phyloP scores from a whole-genome alignment of 768 basidiomycete species.

The Kwoniella botswanensis region DNA sequence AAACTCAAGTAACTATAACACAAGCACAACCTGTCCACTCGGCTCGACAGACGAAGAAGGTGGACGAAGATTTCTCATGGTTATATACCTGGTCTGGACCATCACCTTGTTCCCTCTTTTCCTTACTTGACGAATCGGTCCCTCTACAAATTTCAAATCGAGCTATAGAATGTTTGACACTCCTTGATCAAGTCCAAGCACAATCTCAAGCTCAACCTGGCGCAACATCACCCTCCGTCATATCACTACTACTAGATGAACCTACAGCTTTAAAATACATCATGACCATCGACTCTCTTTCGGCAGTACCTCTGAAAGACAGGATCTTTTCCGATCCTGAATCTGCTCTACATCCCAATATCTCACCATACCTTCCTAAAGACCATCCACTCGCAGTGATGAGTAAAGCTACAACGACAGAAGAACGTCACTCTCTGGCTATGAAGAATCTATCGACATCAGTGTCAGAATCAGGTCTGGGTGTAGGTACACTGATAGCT shows the following conservation, averaged over 20 bases:
- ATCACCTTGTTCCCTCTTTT: slow-evolving; percentile 21
- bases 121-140: slow-evolving; percentile 9
- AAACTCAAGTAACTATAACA: too few relatives aligned
- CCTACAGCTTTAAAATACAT: background rate
- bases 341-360: slow-evolving; percentile 27
- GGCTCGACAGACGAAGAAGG: background rate
- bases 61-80: slow-evolving; percentile 27
- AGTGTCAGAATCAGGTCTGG: background rate
- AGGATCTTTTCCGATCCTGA: slow-evolving; percentile 16
- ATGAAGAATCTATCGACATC: slow-evolving; percentile 26
- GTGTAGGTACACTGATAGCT: slow-evolving; percentile 16
- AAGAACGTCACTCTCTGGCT: slow-evolving; percentile 16
- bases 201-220: background rate
- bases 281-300: background rate
- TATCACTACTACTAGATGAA: background rate
- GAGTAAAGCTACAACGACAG: background rate
- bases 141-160: slow-evolving; percentile 7
- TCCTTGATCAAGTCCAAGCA: slow-evolving; percentile 19
- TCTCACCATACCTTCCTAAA: slow-evolving; percentile 19
- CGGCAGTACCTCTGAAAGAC: background rate
- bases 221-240: too few relatives aligned
- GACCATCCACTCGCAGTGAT: slow-evolving; percentile 28
- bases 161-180: slow-evolving; percentile 29
- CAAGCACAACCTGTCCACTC: too few relatives aligned
- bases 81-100: slow-evolving; percentile 31